Evolutionary conservation across 2,329 filamentous ascomycete species (phyloP).

Genomic region (Pseudocercospora cruenta): DNA sequence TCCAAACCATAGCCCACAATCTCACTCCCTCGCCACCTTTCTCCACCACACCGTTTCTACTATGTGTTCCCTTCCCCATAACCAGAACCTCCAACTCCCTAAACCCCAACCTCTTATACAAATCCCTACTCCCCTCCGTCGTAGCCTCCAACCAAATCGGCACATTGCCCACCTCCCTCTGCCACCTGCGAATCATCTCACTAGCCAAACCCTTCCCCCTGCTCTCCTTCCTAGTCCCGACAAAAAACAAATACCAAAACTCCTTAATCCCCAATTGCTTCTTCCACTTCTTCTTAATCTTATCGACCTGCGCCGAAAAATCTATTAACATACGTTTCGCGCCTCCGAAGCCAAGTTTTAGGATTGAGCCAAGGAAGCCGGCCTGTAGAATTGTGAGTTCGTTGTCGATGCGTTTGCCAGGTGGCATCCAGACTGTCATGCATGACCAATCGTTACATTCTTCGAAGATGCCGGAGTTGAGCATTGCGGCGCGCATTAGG

Average conservation of each 20-base stretch:
- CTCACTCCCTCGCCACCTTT: constrained; percentile 31
- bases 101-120: constrained; percentile 33
- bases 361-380: constrained; percentile 23
- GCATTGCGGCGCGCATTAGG: constrained; percentile 28
- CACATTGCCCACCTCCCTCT: not conserved
- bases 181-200: constrained; percentile 20
- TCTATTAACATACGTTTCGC: constrained; percentile 33
- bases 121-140: constrained; percentile 25
- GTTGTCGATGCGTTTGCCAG: constrained; percentile 32
- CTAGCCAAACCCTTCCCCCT: constrained; percentile 31
- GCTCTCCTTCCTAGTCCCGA: constrained; percentile 27
- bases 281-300: constrained; percentile 24
- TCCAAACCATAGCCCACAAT: constrained; percentile 35
- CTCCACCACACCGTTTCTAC: constrained; percentile 21
- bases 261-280: constrained; percentile 13
- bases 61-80: constrained; percentile 30
- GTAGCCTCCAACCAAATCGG: constrained; percentile 37
- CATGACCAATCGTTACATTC: constrained; percentile 29
- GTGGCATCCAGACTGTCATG: constrained; percentile 30
- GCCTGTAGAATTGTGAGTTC: constrained; percentile 27
- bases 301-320: constrained; percentile 23
- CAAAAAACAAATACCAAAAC: constrained; percentile 35
- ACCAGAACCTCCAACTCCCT: constrained; percentile 22
- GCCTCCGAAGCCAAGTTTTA: constrained; percentile 29
- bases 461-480: constrained; percentile 31